A percentile compares a stretch with the other conserved stretches of the same genome.
These are phyloP conservation scores for Cryphonectria parasitica DNA, from an alignment of 2,329 filamentous ascomycete genomes.

Conservation along the genomic window DNA sequence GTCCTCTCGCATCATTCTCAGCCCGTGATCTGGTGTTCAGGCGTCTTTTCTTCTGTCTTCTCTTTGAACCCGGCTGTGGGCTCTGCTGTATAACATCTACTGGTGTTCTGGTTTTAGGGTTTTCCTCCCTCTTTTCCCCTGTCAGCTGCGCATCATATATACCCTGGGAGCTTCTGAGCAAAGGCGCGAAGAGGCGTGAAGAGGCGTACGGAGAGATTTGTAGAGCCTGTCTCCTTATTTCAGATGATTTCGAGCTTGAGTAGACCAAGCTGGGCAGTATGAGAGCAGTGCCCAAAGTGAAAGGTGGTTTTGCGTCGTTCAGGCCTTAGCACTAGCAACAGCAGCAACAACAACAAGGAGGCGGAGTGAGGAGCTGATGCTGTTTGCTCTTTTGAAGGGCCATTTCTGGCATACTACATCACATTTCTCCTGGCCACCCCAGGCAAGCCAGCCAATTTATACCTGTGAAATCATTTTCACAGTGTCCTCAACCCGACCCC, in stretches of 20 bases:
- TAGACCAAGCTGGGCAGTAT: background rate
- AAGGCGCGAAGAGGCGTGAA: background rate
- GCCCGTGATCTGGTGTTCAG: background rate
- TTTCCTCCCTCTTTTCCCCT: background rate
- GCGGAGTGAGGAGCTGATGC: background rate
- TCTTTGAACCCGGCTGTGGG: background rate
- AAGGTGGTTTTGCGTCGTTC: background rate
- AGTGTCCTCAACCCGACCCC: too few species aligned
- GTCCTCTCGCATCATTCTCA: background rate
- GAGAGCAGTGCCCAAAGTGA: background rate
- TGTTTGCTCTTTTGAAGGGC: background rate
- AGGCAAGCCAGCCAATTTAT: background rate
- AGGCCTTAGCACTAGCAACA: background rate
- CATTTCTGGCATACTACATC: too few species aligned
- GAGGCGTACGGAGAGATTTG: background rate
- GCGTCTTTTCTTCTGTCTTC: background rate
- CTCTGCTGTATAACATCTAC: background rate
- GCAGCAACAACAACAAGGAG: background rate
- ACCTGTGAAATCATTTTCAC: too few species aligned
- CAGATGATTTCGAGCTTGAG: background rate
- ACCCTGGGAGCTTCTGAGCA: background rate
- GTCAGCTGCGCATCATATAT: background rate
- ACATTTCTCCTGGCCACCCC: background rate
- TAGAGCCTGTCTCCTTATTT: background rate
- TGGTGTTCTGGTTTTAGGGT: background rate